Conservation (phyloP, 805 yeast species). For the Teunomyces aglyptinius region DNA sequence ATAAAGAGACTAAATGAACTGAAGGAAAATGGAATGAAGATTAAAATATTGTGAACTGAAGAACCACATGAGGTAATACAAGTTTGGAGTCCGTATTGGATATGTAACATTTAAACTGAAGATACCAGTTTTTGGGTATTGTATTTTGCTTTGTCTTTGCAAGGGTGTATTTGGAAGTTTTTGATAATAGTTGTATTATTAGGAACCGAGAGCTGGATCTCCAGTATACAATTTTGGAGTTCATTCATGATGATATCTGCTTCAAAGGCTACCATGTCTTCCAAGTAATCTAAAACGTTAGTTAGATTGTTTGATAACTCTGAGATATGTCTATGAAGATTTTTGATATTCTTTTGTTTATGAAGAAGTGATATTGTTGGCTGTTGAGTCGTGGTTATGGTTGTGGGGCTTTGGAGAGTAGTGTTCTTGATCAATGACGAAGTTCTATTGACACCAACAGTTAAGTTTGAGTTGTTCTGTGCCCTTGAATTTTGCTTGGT, state of each 20-base stretch:
- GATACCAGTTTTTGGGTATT: background rate
- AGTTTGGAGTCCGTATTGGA: background rate
- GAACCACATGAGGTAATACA: background rate
- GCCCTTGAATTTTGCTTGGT: background rate
- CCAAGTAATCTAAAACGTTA: constrained; percentile 8
- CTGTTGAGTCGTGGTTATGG: background rate
- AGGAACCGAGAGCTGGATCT: constrained; percentile 7
- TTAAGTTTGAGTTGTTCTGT: background rate
- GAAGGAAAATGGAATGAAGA: background rate
- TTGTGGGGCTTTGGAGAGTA: background rate
- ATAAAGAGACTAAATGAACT: background rate
- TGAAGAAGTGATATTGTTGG: background rate
- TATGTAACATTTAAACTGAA: background rate
- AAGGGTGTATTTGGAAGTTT: constrained; percentile 5
- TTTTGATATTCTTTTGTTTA: background rate
- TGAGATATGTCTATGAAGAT: background rate
- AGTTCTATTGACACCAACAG: background rate
- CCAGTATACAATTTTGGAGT: constrained; percentile 2
- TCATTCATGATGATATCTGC: constrained; percentile 3
- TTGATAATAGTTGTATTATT: constrained; percentile 6
- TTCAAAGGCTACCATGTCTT: constrained; percentile 7
- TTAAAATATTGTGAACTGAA: background rate
- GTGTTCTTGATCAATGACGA: background rate
- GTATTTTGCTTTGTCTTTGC: background rate
- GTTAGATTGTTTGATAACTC: constrained; percentile 1